phyloP scores from a whole-genome alignment of 306 rosid species.

The Fragaria vesca region DNA sequence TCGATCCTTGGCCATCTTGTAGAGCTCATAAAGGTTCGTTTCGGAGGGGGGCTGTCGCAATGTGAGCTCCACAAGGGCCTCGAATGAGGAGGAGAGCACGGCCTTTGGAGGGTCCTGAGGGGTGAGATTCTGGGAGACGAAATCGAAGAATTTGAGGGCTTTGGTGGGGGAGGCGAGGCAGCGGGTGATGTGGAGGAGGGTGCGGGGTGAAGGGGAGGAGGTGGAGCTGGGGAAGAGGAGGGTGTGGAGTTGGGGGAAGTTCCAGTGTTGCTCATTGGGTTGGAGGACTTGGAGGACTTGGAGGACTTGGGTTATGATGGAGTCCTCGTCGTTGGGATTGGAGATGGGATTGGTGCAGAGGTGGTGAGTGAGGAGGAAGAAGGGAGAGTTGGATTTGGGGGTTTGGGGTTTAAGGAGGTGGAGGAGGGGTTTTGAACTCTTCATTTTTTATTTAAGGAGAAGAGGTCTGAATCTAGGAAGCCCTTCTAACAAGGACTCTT shows the following conservation, averaged over 20 bases:
- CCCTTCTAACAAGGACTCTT: too few species aligned
- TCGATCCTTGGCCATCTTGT: constrained; percentile 27
- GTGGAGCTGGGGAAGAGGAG: constrained; percentile 42
- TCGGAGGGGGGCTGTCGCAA: constrained; percentile 39
- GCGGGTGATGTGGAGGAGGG: constrained; percentile 44
- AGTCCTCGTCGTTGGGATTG: neutral
- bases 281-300: constrained; percentile 43
- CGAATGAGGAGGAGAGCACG: constrained; percentile 38
- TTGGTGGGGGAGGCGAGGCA: constrained; percentile 29
- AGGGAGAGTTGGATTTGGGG: neutral
- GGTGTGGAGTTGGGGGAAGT: constrained; percentile 37
- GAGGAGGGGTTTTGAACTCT: neutral
- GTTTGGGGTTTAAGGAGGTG: constrained; percentile 23
- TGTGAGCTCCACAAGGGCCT: constrained; percentile 52
- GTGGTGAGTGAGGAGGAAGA: constrained; percentile 16
- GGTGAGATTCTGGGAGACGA: constrained; percentile 19
- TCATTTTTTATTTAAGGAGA: neutral
- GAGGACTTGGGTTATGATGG: constrained; percentile 40
- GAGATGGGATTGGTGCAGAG: constrained; percentile 16
- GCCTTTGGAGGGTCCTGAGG: neutral
- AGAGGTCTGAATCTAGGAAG: neutral
- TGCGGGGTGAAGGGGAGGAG: constrained; percentile 27
- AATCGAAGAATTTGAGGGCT: constrained; percentile 35
- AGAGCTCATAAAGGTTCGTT: constrained; percentile 39
- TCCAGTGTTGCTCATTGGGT: constrained; percentile 40